These are phyloP conservation scores for Camellia granthamiana DNA, from an alignment of 148 eudicot species.

Conservation along the genomic window DNA sequence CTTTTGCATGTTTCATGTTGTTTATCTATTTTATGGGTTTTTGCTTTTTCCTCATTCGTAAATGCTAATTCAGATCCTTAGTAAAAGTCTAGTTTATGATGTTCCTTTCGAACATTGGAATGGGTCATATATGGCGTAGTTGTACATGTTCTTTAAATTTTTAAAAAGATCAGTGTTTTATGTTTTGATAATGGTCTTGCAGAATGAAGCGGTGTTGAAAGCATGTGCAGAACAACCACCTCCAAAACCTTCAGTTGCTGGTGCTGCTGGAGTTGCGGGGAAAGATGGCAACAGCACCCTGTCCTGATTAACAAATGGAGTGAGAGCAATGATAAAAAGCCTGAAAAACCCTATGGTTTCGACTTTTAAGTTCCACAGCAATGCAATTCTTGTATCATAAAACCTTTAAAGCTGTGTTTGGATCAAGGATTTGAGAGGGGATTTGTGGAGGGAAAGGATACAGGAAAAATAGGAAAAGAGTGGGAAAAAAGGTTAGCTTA, in stretches of 20 bases:
- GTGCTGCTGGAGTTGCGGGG: slow-evolving; percentile 8
- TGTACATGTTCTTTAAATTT: no score
- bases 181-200: slow-evolving; percentile 4
- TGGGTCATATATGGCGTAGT: no score
- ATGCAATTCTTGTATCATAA: no score
- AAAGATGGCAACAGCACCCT: not conserved
- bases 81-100: no score
- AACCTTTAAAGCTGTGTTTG: no score
- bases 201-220: slow-evolving; percentile 28
- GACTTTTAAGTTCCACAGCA: not conserved
- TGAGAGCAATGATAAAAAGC: not conserved
- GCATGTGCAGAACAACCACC: slow-evolving; percentile 23
- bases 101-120: no score
- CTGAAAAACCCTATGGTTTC: slow-evolving; percentile 4
- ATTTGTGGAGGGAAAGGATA: no score
- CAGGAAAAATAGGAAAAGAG: no score
- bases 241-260: slow-evolving; percentile 11
- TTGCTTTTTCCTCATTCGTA: not conserved
- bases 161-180: not conserved
- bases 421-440: no score
- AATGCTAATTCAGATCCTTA: no score
- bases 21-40: not conserved
- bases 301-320: not conserved
- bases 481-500: no score
- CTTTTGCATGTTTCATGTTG: not conserved